Evolutionary conservation across 495 filamentous ascomycete genomes (phyloP).

Genomic region (Talaromyces stipitatus): DNA sequence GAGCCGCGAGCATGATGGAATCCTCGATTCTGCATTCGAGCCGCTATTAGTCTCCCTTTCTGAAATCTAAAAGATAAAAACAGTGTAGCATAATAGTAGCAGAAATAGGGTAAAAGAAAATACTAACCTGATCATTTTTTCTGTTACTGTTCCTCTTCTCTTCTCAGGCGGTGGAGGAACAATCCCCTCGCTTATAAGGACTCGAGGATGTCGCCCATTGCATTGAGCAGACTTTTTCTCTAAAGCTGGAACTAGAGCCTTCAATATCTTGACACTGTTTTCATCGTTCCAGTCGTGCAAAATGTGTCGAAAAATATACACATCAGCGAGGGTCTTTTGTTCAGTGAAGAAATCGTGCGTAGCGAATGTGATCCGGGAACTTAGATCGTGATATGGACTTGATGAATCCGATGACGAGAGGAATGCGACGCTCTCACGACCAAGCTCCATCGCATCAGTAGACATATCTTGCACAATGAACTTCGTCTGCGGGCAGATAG

Average conservation of each 20-base stretch:
- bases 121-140: background rate
- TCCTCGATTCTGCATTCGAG: conserved; percentile 16
- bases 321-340: conserved; percentile 30
- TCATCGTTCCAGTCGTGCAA: conserved; percentile 42
- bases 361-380: conserved; percentile 33
- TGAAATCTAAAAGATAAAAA: background rate
- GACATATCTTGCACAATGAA: conserved; percentile 32
- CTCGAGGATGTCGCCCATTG: background rate
- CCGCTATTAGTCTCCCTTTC: background rate
- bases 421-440: conserved; percentile 10
- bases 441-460: conserved; percentile 15
- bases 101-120: background rate
- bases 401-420: background rate
- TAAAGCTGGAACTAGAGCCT: conserved; percentile 44
- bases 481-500: conserved; percentile 20
- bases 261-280: conserved; percentile 24
- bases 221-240: background rate
- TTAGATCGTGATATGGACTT: conserved; percentile 19
- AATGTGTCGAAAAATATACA: conserved; percentile 38
- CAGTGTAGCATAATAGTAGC: background rate
- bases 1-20: conserved; percentile 18
- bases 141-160: background rate
- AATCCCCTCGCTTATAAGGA: background rate
- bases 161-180: background rate
- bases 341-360: conserved; percentile 31